A percentile compares a stretch with the other conserved stretches of the same genome.
Conservation (phyloP, 257 asterid species). For the Solanum tarijense region DNA sequence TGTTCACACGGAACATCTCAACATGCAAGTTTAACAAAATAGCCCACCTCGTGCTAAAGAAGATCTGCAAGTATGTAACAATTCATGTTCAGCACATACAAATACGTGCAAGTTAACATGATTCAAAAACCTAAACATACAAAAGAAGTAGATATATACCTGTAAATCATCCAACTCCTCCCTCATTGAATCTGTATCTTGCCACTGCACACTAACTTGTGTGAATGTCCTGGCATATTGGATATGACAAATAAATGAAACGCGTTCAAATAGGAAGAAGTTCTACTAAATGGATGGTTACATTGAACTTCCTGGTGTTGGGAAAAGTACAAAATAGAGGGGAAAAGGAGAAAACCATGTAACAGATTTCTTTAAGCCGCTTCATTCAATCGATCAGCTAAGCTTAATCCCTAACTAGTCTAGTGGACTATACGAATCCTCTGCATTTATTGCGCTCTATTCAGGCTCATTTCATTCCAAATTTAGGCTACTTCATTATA, state of each 20-base stretch:
- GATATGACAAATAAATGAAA: slow-evolving; percentile 4
- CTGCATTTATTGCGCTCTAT: background rate
- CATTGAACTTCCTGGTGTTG: background rate
- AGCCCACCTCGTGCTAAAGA: slow-evolving; percentile 97
- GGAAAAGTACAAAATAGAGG: background rate
- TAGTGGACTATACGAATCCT: background rate
- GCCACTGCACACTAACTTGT: slow-evolving; percentile 99
- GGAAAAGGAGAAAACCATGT: background rate
- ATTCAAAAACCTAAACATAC: background rate
- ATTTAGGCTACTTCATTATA: background rate
- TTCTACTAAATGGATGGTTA: background rate
- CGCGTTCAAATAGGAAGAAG: background rate
- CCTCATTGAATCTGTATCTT: slow-evolving; percentile 97
- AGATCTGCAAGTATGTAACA: slow-evolving; percentile 55
- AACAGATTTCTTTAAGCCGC: background rate
- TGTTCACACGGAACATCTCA: slow-evolving; percentile 97
- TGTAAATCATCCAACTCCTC: slow-evolving; percentile 97
- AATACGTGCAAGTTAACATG: background rate
- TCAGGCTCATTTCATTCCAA: background rate
- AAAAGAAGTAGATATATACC: slow-evolving; percentile 27
- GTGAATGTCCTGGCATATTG: slow-evolving; percentile 78
- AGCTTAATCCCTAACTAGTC: background rate
- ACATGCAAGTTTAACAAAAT: slow-evolving; percentile 91
- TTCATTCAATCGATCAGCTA: background rate
- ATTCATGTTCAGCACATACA: slow-evolving; percentile 1